phyloP scores from a whole-genome alignment of 345 rosid species.

The Brassica juncea region DNA sequence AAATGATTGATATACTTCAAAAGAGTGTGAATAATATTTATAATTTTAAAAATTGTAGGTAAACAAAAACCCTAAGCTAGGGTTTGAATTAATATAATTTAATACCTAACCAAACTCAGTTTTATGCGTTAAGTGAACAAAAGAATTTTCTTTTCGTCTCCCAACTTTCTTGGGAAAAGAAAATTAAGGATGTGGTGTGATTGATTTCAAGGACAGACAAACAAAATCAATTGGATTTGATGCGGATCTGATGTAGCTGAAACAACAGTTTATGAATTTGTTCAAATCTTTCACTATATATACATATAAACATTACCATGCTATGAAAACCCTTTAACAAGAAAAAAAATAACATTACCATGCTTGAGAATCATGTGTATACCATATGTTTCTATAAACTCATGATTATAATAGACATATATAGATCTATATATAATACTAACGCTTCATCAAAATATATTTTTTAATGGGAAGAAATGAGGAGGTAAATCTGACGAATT shows the following conservation, averaged over 20 bases:
- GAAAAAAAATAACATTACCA: background rate
- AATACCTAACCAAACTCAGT: conserved; percentile 9
- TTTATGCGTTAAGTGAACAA: background rate
- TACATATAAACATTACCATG: background rate
- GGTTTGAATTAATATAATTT: conserved; percentile 12
- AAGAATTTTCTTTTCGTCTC: background rate
- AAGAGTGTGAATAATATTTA: background rate
- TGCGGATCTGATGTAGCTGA: conserved; percentile 27
- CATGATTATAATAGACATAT: background rate
- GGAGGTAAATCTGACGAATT: conserved; percentile 18
- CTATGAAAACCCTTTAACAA: background rate
- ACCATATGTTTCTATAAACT: conserved; percentile 4
- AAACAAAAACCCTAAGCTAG: conserved; percentile 32
- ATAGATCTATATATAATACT: background rate
- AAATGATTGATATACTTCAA: conserved; percentile 4
- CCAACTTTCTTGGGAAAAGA: conserved; percentile 28
- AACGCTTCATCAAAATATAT: background rate
- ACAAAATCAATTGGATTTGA: conserved; percentile 28
- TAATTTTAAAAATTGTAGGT: background rate
- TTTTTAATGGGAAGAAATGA: background rate
- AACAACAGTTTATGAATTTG: conserved; percentile 9
- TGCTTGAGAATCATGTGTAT: background rate
- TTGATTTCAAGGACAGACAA: conserved; percentile 29
- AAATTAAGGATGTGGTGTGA: conserved; percentile 28
- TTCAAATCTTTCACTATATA: background rate